These are phyloP conservation scores for Fusarium pseudoanthophilum DNA, from an alignment of 2,329 filamentous ascomycete genomes.

Conservation along the genomic window DNA sequence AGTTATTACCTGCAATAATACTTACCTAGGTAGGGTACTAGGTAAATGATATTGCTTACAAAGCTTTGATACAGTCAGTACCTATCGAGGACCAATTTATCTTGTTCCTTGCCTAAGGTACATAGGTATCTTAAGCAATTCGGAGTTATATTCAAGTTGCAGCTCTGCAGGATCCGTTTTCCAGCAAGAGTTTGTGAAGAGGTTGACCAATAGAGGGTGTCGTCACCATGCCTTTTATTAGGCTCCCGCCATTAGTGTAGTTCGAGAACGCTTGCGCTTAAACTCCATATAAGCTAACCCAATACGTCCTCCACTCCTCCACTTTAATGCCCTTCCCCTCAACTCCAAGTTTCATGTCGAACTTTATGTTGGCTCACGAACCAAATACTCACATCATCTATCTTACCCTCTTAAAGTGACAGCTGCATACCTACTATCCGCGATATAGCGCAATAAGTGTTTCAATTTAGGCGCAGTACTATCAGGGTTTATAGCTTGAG, in stretches of 20 bases:
- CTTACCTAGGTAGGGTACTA: no score
- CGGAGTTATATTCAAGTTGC: neutral
- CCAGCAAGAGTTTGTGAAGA: neutral
- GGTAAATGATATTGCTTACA: neutral
- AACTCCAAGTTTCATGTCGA: conserved; percentile 35
- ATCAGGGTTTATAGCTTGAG: neutral
- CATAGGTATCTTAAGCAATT: neutral
- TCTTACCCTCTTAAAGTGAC: neutral
- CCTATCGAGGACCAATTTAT: neutral
- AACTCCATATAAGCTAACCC: conserved; percentile 6
- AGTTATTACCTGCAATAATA: neutral
- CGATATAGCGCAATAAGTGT: neutral
- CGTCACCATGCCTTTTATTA: conserved; percentile 10
- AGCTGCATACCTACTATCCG: neutral
- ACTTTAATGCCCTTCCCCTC: conserved; percentile 29
- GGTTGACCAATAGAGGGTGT: conserved; percentile 2
- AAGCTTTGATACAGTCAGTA: neutral
- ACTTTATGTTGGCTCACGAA: conserved; percentile 12
- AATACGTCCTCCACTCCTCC: conserved; percentile 7
- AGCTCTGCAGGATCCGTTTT: neutral
- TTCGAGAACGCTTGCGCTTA: conserved; percentile 14
- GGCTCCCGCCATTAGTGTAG: conserved; percentile 26
- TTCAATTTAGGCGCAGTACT: neutral
- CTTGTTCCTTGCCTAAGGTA: neutral
- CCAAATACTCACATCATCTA: neutral